Conservation (phyloP, 2,329 filamentous ascomycete genomes). For the Teratosphaeria gauchensis region DNA sequence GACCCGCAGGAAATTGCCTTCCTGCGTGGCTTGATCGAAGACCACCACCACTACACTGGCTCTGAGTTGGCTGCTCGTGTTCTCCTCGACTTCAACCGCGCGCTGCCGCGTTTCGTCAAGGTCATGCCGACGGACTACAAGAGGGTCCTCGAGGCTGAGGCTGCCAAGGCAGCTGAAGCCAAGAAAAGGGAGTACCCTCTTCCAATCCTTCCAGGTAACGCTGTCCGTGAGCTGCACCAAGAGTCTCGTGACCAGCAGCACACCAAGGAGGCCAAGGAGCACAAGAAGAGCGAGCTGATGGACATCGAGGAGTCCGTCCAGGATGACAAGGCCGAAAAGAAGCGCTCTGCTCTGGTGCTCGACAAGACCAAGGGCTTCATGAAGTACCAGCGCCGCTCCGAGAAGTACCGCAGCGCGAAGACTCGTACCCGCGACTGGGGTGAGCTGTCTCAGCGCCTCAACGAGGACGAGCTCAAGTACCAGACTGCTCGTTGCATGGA, state of each 20-base stretch:
- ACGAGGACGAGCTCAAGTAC: conserved; percentile 92
- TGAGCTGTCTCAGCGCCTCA: conserved; percentile 76
- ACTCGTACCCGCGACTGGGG: conserved; percentile 88
- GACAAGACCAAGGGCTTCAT: conserved; percentile 97
- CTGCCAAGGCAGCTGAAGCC: conserved; percentile 71
- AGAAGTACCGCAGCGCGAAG: conserved; percentile 83
- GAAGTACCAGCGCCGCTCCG: conserved; percentile 85
- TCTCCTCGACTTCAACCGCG: conserved; percentile 88
- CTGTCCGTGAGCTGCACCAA: conserved; percentile 44
- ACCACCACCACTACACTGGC: conserved; percentile 95
- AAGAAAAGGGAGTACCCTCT: conserved; percentile 78
- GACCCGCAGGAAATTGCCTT: conserved; percentile 84
- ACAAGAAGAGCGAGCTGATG: conserved; percentile 58
- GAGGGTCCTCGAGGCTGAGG: conserved; percentile 78
- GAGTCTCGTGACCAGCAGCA: conserved; percentile 45
- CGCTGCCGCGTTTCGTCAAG: conserved; percentile 84
- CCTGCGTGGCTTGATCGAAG: conserved; percentile 82
- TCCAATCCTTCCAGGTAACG: conserved; percentile 61
- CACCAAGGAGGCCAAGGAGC: conserved; percentile 51
- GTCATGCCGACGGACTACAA: conserved; percentile 94
- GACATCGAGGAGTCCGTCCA: conserved; percentile 90
- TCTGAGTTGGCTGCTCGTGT: conserved; percentile 90
- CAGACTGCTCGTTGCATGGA: conserved; percentile 97
- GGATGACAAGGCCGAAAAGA: conserved; percentile 77
- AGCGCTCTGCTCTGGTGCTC: conserved; percentile 80